Evolutionary conservation across 352 stramenopile species (phyloP).

Genomic region (Phytophthora rubi): DNA sequence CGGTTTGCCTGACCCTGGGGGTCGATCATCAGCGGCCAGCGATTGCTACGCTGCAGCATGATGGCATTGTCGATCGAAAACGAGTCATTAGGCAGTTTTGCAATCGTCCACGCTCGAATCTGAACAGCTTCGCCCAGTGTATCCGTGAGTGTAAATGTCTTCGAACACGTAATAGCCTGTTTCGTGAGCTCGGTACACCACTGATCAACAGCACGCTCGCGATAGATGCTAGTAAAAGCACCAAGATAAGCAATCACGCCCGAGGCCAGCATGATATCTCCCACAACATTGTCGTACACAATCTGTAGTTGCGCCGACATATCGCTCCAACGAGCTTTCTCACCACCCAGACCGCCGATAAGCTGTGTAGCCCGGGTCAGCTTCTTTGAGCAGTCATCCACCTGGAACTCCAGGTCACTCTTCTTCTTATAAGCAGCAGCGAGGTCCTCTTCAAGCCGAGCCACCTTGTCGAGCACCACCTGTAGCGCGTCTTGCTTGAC

Average conservation of each 20-base stretch:
- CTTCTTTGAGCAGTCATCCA: constrained; percentile 94
- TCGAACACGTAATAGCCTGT: constrained; percentile 85
- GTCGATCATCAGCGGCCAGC: constrained; percentile 98
- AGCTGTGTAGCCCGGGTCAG: constrained; percentile 92
- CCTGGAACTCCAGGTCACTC: constrained; percentile 87
- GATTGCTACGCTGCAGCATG: constrained; percentile 91
- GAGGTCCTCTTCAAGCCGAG: constrained; percentile 87
- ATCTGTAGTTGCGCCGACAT: constrained; percentile 87
- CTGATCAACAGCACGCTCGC: constrained; percentile 86
- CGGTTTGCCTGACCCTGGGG: constrained; percentile 95
- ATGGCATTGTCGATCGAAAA: constrained; percentile 97
- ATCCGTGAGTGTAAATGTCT: constrained; percentile 78
- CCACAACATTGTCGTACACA: constrained; percentile 92
- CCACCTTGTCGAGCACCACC: constrained; percentile 93
- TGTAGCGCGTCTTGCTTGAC: constrained; percentile 92
- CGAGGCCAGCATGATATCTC: constrained; percentile 93
- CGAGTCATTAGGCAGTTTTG: constrained; percentile 95
- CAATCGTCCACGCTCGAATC: constrained; percentile 95
- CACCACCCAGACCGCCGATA: constrained; percentile 93
- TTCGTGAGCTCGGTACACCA: constrained; percentile 77
- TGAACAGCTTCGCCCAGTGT: constrained; percentile 93
- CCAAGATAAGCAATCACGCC: constrained; percentile 96
- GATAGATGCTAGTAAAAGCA: constrained; percentile 92
- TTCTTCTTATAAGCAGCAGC: constrained; percentile 94
- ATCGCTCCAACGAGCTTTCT: constrained; percentile 94